Percentiles rank a stretch among this genome's conserved stretches.
Conservation (phyloP, 1,284 basidiomycete genomes). For the Papiliotrema laurentii region DNA sequence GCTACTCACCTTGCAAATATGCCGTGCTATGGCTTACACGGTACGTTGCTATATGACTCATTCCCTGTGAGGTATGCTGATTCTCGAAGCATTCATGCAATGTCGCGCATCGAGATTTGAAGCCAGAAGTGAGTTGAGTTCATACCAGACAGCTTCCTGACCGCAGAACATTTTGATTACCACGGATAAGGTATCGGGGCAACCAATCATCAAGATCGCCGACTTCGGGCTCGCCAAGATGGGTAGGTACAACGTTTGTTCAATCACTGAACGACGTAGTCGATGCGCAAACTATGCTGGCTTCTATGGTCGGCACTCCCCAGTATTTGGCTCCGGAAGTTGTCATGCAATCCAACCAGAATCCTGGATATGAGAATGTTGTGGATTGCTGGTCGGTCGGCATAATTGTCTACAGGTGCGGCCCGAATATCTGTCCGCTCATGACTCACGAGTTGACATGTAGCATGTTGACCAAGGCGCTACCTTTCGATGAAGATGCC, state of each 20-base stretch:
- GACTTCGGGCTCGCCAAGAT: slow-evolving; percentile 92
- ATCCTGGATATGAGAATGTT: slow-evolving; percentile 69
- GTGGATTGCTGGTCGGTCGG: slow-evolving; percentile 94
- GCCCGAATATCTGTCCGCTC: slow-evolving; percentile 8
- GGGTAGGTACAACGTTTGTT: slow-evolving; percentile 49
- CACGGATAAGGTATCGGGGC: slow-evolving; percentile 21
- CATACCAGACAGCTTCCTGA: not conserved
- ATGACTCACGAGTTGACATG: not conserved
- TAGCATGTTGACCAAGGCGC: slow-evolving; percentile 49
- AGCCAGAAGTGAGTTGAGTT: slow-evolving; percentile 63
- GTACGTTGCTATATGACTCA: slow-evolving; percentile 17
- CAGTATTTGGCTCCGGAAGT: slow-evolving; percentile 54
- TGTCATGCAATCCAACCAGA: slow-evolving; percentile 59
- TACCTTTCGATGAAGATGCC: slow-evolving; percentile 47
- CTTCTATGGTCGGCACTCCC: slow-evolving; percentile 49
- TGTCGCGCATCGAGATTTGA: slow-evolving; percentile 82
- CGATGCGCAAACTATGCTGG: slow-evolving; percentile 39
- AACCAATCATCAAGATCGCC: slow-evolving; percentile 56
- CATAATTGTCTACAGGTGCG: slow-evolving; percentile 83
- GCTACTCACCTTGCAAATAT: slow-evolving; percentile 42
- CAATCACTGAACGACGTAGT: too few species aligned
- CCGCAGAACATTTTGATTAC: slow-evolving; percentile 46
- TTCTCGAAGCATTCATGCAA: slow-evolving; percentile 36
- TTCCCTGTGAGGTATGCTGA: too few species aligned
- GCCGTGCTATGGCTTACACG: slow-evolving; percentile 47